Evolutionary conservation across 23 red algal species (phyloP).

Genomic region (Gracilaria gracilis): DNA sequence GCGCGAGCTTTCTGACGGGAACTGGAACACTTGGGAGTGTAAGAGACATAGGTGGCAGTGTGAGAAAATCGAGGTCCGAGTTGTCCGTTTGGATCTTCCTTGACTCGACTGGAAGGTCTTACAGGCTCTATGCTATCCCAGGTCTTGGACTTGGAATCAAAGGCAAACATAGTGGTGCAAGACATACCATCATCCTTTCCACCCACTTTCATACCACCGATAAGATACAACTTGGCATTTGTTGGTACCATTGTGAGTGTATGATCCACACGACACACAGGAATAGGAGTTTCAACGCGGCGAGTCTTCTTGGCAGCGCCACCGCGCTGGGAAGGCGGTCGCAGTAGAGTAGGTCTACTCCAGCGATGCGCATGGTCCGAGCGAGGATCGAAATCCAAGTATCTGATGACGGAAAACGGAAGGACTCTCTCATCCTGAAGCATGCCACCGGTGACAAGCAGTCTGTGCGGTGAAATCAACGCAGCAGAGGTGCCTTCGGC

Average conservation of each 20-base stretch:
- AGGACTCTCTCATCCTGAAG: slow-evolving; percentile 49
- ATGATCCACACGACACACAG: slow-evolving; percentile 69
- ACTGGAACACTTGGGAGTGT: slow-evolving; percentile 13
- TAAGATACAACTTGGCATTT: slow-evolving; percentile 26
- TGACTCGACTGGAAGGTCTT: not conserved
- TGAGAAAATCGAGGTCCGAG: slow-evolving; percentile 66
- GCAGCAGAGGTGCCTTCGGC: slow-evolving; percentile 32
- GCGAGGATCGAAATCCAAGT: slow-evolving; percentile 45
- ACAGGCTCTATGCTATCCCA: slow-evolving; percentile 42
- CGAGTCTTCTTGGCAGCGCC: not conserved
- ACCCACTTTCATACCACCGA: slow-evolving; percentile 61
- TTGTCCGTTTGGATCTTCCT: not conserved
- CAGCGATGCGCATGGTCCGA: slow-evolving; percentile 14
- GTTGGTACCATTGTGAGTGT: slow-evolving; percentile 59
- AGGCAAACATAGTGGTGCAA: slow-evolving; percentile 58
- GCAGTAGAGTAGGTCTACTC: slow-evolving; percentile 34
- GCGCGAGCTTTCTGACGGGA: slow-evolving; percentile 38
- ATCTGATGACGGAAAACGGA: slow-evolving; percentile 56
- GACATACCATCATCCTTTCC: slow-evolving; percentile 40
- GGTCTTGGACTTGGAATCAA: slow-evolving; percentile 22
- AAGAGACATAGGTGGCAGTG: slow-evolving; percentile 25
- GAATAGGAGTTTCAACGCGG: slow-evolving; percentile 3
- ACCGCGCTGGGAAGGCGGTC: slow-evolving; percentile 3
- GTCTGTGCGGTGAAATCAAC: slow-evolving; percentile 51
- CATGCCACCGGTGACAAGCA: slow-evolving; percentile 63